Evolutionary conservation across 495 filamentous ascomycete species (phyloP).

Genomic region (Terfezia claveryi): DNA sequence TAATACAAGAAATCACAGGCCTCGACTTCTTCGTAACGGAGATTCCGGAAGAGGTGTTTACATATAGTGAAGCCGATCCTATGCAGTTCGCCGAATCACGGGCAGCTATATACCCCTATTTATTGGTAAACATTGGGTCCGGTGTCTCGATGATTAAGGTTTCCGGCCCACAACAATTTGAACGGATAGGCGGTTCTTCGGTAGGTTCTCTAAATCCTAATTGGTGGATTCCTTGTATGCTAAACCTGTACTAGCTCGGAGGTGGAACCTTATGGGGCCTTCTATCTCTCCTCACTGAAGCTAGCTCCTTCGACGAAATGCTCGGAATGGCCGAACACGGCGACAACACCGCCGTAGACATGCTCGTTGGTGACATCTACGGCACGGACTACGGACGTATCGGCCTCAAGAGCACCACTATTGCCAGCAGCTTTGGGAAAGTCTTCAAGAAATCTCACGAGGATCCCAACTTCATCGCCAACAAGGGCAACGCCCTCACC

Average conservation of each 20-base stretch:
- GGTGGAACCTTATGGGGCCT: constrained; percentile 94
- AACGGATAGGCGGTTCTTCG: constrained; percentile 84
- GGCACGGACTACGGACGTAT: constrained; percentile 90
- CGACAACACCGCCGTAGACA: constrained; percentile 81
- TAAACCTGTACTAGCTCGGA: constrained; percentile 30
- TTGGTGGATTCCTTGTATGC: background rate
- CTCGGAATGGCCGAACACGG: constrained; percentile 79
- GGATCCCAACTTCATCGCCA: background rate
- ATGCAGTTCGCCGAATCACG: constrained; percentile 61
- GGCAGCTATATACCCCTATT: constrained; percentile 74
- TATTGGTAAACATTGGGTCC: constrained; percentile 97
- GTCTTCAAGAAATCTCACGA: constrained; percentile 39
- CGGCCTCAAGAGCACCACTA: constrained; percentile 76
- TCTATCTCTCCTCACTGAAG: constrained; percentile 70
- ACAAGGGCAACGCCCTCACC: background rate
- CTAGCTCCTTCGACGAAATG: constrained; percentile 55
- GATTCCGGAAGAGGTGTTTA: constrained; percentile 90
- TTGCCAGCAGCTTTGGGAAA: constrained; percentile 90
- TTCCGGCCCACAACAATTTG: constrained; percentile 58
- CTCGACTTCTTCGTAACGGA: constrained; percentile 98
- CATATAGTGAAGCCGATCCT: constrained; percentile 66
- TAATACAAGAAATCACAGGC: constrained; percentile 27
- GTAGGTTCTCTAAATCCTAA: background rate
- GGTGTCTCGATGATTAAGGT: constrained; percentile 98
- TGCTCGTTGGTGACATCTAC: constrained; percentile 97